phyloP scores from a whole-genome alignment of 208 protist genomes.

The Leishmania braziliensis region DNA sequence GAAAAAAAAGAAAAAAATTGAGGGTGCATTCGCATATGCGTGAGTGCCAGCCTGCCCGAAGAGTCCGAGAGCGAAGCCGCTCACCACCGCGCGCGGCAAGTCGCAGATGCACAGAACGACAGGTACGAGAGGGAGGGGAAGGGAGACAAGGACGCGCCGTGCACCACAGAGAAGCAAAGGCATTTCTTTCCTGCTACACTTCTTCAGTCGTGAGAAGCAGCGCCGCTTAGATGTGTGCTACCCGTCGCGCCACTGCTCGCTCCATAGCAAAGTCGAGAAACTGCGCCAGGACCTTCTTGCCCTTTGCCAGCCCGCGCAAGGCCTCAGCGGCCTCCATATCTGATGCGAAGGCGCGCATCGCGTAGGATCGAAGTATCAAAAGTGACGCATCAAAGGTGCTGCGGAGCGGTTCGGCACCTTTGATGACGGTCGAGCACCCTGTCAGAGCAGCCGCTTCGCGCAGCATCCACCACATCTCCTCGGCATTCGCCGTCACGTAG shows the following conservation, averaged over 20 bases:
- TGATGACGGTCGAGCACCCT: background rate
- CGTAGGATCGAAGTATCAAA: conserved; percentile 24
- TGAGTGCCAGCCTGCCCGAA: background rate
- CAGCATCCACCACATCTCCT: background rate
- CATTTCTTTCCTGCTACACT: background rate
- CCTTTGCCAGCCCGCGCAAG: conserved; percentile 26
- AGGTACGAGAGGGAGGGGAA: background rate
- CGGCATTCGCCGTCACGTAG: conserved; percentile 37
- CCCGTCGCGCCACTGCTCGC: conserved; percentile 21
- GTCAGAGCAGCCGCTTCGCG: background rate
- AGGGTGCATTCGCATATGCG: background rate
- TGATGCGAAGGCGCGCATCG: conserved; percentile 26
- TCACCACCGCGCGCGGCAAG: background rate
- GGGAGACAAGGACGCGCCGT: too few species aligned
- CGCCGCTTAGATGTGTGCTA: conserved; percentile 4
- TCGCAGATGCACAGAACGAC: background rate
- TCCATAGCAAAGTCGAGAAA: conserved; percentile 41
- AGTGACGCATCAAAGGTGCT: conserved; percentile 26
- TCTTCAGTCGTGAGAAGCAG: background rate
- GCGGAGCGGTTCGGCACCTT: background rate
- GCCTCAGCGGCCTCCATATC: conserved; percentile 30
- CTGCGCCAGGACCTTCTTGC: conserved; percentile 22
- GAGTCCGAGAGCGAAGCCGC: background rate
- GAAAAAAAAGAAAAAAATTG: background rate
- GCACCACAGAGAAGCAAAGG: background rate